A percentile compares a stretch with the other conserved stretches of the same genome.
Evolutionary conservation across 2,329 filamentous ascomycete genomes (phyloP).

Genomic region (Dactylellina haptotyla): DNA sequence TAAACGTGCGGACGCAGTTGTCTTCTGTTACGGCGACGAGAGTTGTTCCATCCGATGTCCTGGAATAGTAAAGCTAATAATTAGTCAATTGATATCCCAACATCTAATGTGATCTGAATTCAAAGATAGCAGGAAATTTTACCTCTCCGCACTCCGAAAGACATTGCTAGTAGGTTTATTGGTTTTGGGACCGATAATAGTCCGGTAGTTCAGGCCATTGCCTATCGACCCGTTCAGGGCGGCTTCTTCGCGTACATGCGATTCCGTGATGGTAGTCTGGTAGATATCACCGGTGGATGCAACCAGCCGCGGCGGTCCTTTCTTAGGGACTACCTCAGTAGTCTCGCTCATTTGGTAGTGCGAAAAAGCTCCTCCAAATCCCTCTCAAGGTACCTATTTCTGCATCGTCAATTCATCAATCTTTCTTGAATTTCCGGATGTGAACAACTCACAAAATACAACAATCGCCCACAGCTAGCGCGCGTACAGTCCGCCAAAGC

Average conservation of each 20-base stretch:
- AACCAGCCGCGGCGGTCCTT: slow-evolving; percentile 45
- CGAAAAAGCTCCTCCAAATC: neutral
- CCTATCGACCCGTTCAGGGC: slow-evolving; percentile 24
- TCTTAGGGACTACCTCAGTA: neutral
- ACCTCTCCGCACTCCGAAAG: slow-evolving; percentile 61
- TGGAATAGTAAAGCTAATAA: slow-evolving; percentile 7
- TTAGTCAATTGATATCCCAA: neutral
- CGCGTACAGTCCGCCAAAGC: too few relatives aligned
- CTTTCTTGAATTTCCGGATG: neutral
- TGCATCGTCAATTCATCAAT: neutral
- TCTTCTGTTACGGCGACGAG: slow-evolving; percentile 64
- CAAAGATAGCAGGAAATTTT: neutral
- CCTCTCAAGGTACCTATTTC: neutral
- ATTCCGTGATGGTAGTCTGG: slow-evolving; percentile 45
- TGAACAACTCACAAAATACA: slow-evolving; percentile 51
- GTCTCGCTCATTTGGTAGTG: neutral
- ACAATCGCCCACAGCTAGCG: slow-evolving; percentile 9
- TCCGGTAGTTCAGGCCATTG: slow-evolving; percentile 29
- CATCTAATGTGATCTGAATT: neutral
- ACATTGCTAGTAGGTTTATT: slow-evolving; percentile 58
- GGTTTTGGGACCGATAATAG: neutral
- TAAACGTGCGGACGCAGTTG: slow-evolving; percentile 62
- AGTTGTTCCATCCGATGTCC: slow-evolving; percentile 64
- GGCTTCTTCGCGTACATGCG: slow-evolving; percentile 27
- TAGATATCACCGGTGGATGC: slow-evolving; percentile 55